A percentile compares a stretch with the other conserved stretches of the same genome.
phyloP scores from a whole-genome alignment of 371 early-diverging fungal genomes.

The Actinomucor elegans region DNA sequence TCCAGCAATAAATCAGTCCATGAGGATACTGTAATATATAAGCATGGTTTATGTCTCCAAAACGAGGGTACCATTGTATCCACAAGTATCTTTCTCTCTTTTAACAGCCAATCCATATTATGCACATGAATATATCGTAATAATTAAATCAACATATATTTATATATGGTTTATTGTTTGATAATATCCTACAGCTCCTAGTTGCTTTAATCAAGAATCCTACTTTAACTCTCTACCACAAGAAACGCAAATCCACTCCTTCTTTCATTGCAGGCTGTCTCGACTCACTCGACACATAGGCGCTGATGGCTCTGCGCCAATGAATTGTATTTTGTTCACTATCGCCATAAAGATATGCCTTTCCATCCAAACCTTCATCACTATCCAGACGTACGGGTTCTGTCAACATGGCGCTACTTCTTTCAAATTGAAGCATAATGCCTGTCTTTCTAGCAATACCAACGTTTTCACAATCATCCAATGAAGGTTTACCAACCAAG shows the following conservation, averaged over 20 bases:
- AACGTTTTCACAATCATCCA: slow-evolving; percentile 26
- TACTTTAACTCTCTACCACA: slow-evolving; percentile 21
- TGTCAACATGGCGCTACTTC: slow-evolving; percentile 4
- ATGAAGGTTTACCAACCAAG: slow-evolving; percentile 13
- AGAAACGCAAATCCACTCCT: slow-evolving; percentile 22
- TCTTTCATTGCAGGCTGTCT: background rate
- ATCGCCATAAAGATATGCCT: slow-evolving; percentile 16
- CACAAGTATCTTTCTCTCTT: too few species aligned
- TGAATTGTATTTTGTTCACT: slow-evolving; percentile 14
- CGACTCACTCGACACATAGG: slow-evolving; percentile 1
- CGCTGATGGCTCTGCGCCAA: slow-evolving; percentile 18
- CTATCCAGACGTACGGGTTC: slow-evolving; percentile 15
- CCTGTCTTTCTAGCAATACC: slow-evolving; percentile 24
- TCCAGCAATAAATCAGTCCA: too few species aligned
- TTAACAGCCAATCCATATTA: too few species aligned
- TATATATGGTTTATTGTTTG: too few species aligned
- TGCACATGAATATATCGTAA: too few species aligned
- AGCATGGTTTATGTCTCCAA: too few species aligned
- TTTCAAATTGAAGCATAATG: slow-evolving; percentile 17
- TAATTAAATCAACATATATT: too few species aligned
- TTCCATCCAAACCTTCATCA: slow-evolving; percentile 17
- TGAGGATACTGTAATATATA: too few species aligned
- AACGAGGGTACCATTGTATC: too few species aligned
- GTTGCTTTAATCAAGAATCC: too few species aligned
- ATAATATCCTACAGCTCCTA: too few species aligned